A percentile compares a stretch with the other conserved stretches of the same genome.
phyloP scores from a whole-genome alignment of 352 stramenopile genomes.

The Phytopythium boreale region DNA sequence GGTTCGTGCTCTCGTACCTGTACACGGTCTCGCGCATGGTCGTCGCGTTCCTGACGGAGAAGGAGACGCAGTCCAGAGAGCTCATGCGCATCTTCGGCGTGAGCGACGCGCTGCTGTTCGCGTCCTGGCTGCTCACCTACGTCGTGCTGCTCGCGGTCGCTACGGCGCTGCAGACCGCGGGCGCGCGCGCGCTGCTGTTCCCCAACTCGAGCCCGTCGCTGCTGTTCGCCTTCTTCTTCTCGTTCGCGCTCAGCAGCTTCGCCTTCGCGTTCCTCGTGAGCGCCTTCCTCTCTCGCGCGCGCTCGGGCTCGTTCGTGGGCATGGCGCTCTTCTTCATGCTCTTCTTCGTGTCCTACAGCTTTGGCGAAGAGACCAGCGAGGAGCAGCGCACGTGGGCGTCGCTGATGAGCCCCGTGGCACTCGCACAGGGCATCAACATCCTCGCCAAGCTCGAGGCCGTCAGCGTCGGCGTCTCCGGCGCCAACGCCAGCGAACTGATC shows the following conservation, averaged over 20 bases:
- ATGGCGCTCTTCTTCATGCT: conserved; percentile 78
- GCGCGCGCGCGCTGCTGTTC: conserved; percentile 37
- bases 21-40: conserved; percentile 91
- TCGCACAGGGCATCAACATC: conserved; percentile 67
- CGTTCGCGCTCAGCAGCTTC: conserved; percentile 78
- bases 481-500: conserved; percentile 35
- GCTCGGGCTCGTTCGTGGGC: conserved; percentile 59
- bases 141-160: conserved; percentile 46
- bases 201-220: conserved; percentile 31
- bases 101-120: conserved; percentile 41
- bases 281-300: conserved; percentile 53
- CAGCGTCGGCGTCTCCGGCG: conserved; percentile 31
- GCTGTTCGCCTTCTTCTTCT: conserved; percentile 69
- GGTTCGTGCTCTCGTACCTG: conserved; percentile 92
- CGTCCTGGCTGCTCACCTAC: conserved; percentile 81
- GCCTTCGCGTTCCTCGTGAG: conserved; percentile 76
- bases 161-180: conserved; percentile 44
- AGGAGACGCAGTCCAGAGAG: conserved; percentile 90
- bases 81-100: conserved; percentile 92
- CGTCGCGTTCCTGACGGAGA: conserved; percentile 90
- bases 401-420: conserved; percentile 67
- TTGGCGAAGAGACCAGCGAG: conserved; percentile 52
- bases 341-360: conserved; percentile 76
- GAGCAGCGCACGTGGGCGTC: conserved; percentile 24
- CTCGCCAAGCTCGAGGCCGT: conserved; percentile 59